Conservation (phyloP, 1,284 basidiomycete genomes). For the Ustilago cynodontis region DNA sequence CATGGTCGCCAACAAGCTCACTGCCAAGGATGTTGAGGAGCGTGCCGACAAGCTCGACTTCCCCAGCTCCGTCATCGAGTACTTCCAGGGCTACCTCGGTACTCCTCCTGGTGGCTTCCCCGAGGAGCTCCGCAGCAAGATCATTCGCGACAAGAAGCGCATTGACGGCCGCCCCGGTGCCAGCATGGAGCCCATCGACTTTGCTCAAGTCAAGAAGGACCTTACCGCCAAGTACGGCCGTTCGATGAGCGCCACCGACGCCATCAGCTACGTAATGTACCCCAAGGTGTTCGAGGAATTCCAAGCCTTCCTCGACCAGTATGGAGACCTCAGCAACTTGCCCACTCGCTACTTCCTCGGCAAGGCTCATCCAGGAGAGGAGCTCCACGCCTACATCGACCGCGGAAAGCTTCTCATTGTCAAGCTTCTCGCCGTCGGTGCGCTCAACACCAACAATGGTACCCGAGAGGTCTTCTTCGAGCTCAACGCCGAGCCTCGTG, state of each 20-base stretch:
- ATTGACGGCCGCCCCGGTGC: slow-evolving; percentile 94
- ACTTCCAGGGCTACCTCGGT: slow-evolving; percentile 85
- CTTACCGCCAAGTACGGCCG: slow-evolving; percentile 93
- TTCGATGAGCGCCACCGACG: slow-evolving; percentile 84
- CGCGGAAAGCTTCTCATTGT: slow-evolving; percentile 95
- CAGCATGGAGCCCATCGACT: slow-evolving; percentile 87
- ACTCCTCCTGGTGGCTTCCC: slow-evolving; percentile 86
- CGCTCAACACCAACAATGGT: slow-evolving; percentile 88
- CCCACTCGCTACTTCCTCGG: slow-evolving; percentile 98
- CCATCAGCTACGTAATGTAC: slow-evolving; percentile 95
- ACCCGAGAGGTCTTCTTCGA: slow-evolving; percentile 98
- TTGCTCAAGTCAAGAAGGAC: slow-evolving; percentile 94
- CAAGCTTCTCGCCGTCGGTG: slow-evolving; percentile 93
- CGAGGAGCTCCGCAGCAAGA: slow-evolving; percentile 88
- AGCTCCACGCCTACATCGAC: slow-evolving; percentile 96
- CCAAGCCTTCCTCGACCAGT: slow-evolving; percentile 92
- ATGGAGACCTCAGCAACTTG: slow-evolving; percentile 83
- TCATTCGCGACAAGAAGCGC: slow-evolving; percentile 93
- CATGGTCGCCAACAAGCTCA: slow-evolving; percentile 95
- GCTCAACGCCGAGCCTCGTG: slow-evolving; percentile 70
- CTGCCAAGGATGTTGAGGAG: slow-evolving; percentile 86
- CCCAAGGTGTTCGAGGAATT: slow-evolving; percentile 98
- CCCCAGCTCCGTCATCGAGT: slow-evolving; percentile 78
- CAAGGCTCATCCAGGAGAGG: slow-evolving; percentile 90
- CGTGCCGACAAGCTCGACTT: slow-evolving; percentile 93